phyloP scores from a whole-genome alignment of 129 eudicot species.

The Chrysanthemum lavandulifolium region DNA sequence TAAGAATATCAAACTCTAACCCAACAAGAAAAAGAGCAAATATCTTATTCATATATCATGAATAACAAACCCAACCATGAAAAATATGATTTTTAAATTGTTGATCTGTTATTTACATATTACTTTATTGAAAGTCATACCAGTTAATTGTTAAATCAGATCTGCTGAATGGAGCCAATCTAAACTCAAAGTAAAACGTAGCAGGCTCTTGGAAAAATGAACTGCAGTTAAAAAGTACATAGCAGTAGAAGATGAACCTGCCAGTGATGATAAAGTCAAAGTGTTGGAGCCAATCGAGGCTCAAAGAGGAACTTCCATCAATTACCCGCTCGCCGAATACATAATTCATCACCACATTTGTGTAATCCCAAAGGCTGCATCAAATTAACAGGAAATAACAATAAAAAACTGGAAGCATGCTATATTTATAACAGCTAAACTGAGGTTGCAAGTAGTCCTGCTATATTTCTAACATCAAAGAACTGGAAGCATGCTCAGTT shows the following conservation, averaged over 20 bases:
- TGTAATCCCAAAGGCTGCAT: conserved; percentile 99
- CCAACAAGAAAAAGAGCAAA: too few species aligned
- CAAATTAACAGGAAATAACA: conserved; percentile 5
- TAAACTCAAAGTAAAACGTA: background rate
- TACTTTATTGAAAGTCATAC: too few species aligned
- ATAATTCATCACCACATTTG: conserved; percentile 94
- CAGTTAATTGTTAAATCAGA: too few species aligned
- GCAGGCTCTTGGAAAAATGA: background rate
- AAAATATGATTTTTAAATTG: too few species aligned
- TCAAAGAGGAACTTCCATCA: conserved; percentile 37
- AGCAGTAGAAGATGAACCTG: conserved; percentile 44
- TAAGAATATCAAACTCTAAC: too few species aligned
- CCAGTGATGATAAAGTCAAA: conserved; percentile 97
- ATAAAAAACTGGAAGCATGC: too few species aligned
- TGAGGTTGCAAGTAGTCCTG: conserved; percentile 13
- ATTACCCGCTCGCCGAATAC: conserved; percentile 50
- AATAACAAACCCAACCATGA: too few species aligned
- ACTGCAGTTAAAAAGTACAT: conserved; percentile 6
- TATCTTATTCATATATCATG: too few species aligned
- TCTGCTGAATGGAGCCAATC: too few species aligned
- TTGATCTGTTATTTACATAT: too few species aligned
- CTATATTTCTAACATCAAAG: background rate
- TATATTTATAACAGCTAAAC: too few species aligned
- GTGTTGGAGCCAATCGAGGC: conserved; percentile 88
- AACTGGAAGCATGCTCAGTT: background rate